These are phyloP conservation scores for Claviceps lovelessii DNA, from an alignment of 2,329 filamentous ascomycete genomes.

Conservation along the genomic window DNA sequence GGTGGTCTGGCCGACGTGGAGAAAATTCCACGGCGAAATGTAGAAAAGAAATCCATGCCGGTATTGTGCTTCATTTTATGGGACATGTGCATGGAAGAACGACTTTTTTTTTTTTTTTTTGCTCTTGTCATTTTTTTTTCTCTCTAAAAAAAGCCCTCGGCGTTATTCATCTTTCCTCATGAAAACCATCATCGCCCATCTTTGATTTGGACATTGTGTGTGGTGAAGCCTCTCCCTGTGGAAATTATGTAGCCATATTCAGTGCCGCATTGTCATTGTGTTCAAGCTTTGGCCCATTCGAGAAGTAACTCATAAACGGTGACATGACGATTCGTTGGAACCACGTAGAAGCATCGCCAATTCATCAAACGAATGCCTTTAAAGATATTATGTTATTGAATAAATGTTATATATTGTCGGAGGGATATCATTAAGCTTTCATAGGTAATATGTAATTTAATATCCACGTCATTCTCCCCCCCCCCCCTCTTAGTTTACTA, in stretches of 20 bases:
- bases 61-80: slow-evolving; percentile 17
- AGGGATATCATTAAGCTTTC: too few relatives aligned
- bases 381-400: too few relatives aligned
- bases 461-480: not conserved
- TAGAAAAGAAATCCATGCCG: slow-evolving; percentile 14
- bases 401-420: too few relatives aligned
- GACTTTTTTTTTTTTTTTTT: not conserved
- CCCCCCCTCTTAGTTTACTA: too few relatives aligned
- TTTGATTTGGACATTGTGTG: not conserved
- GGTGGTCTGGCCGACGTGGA: slow-evolving; percentile 2
- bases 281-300: too few relatives aligned
- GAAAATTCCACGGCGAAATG: slow-evolving; percentile 2
- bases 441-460: too few relatives aligned
- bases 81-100: slow-evolving; percentile 23
- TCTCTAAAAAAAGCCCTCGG: slow-evolving; percentile 7
- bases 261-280: not conserved
- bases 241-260: not conserved
- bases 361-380: too few relatives aligned
- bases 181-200: not conserved
- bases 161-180: not conserved
- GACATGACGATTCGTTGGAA: too few relatives aligned
- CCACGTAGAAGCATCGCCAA: too few relatives aligned
- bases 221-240: not conserved
- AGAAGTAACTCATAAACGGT: not conserved
- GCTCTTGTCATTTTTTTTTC: slow-evolving; percentile 18